A percentile compares a stretch with the other conserved stretches of the same genome.
Conservation (phyloP, 2,329 filamentous ascomycete species). For the Clonostachys chloroleuca region DNA sequence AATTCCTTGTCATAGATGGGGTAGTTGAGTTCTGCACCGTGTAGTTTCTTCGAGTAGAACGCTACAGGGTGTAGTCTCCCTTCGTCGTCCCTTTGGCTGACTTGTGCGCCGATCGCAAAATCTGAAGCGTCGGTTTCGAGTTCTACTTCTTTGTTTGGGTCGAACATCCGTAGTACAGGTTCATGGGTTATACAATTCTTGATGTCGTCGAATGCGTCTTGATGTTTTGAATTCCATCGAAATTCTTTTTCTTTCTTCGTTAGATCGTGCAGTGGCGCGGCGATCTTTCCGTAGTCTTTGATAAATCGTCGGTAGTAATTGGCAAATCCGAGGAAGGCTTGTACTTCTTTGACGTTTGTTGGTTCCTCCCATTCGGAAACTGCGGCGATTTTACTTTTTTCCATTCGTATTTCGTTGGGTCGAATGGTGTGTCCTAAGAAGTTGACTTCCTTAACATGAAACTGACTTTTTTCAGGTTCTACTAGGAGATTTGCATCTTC, state of each 20-base stretch:
- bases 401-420: too few relatives aligned
- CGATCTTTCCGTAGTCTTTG: background rate
- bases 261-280: background rate
- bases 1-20: too few relatives aligned
- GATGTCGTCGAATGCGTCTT: too few relatives aligned
- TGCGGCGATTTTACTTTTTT: too few relatives aligned
- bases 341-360: too few relatives aligned
- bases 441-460: too few relatives aligned
- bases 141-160: background rate
- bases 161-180: too few relatives aligned
- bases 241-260: background rate
- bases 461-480: background rate
- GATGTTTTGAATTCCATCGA: background rate
- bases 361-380: too few relatives aligned
- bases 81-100: background rate
- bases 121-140: constrained; percentile 5
- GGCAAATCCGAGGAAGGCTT: too few relatives aligned
- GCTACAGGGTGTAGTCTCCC: background rate
- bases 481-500: background rate
- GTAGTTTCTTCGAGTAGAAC: background rate
- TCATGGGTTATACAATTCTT: background rate
- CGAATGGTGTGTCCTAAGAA: too few relatives aligned
- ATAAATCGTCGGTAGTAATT: background rate
- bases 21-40: too few relatives aligned
- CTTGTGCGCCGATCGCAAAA: background rate